These are phyloP conservation scores for Quercus berberidifolia DNA, from an alignment of 306 rosid species.

Conservation along the genomic window DNA sequence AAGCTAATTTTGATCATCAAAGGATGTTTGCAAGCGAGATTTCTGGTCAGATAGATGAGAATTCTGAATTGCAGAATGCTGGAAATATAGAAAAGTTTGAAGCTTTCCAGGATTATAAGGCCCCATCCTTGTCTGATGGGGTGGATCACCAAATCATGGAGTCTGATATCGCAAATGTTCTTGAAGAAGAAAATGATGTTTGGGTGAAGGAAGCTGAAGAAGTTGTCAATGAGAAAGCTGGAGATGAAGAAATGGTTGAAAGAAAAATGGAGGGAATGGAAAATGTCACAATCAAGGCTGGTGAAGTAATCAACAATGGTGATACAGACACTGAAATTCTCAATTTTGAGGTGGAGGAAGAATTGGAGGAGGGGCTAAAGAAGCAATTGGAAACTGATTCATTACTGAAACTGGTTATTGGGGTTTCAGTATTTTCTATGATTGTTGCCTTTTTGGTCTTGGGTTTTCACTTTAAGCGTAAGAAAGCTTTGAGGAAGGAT, in stretches of 20 bases:
- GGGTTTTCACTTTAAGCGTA: background rate
- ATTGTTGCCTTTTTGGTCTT: conserved; percentile 8
- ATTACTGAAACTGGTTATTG: conserved; percentile 4
- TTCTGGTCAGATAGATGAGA: background rate
- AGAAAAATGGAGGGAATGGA: conserved; percentile 5
- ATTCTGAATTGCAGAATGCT: background rate
- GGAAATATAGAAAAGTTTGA: conserved; percentile 15
- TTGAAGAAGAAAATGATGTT: conserved; percentile 1
- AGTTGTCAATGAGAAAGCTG: background rate
- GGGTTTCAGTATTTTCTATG: conserved; percentile 18
- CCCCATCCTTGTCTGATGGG: conserved; percentile 1
- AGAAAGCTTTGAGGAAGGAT: background rate
- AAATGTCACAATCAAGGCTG: background rate
- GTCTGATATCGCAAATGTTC: background rate
- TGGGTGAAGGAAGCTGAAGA: background rate
- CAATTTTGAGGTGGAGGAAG: background rate
- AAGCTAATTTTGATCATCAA: background rate
- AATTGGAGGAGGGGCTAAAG: conserved; percentile 2
- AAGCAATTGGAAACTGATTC: conserved; percentile 6
- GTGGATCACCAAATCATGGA: background rate
- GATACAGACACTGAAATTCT: background rate
- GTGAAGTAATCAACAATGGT: background rate
- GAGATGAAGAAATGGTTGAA: conserved; percentile 9
- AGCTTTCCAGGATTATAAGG: background rate
- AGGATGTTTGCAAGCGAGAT: background rate